Evolutionary conservation across 2,329 filamentous ascomycete genomes (phyloP), one percentile per base, ranked within the genome.

Genomic region (Fusarium chlamydosporum): DNA sequence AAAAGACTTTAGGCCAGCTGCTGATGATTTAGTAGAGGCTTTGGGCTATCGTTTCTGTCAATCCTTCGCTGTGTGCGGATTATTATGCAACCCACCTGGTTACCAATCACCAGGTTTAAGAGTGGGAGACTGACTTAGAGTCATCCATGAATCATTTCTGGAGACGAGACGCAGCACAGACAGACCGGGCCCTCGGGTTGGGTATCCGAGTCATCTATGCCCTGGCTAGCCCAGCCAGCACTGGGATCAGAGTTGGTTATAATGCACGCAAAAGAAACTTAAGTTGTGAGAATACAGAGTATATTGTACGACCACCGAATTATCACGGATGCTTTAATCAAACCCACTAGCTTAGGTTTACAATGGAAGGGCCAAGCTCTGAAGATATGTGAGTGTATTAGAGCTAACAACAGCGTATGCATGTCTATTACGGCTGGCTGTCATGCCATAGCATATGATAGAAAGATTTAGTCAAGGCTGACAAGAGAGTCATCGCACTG

Each of bases 151-250:
- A 50, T 50, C 34, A 50, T 50, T 52, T 55, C 52, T 40, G 46
- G 54, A 56, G 65, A 56, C 31, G 48, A 43, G 41, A 47, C 31
- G 41, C 47, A 53, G 61, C 66, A 67, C 53, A 60, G 60, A 58
- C 61, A 46, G 27, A 41, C 66, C 56, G 65, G 61, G 35, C 27
- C 48, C 43, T 48, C 56, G 66, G 66, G 46, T 26, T 55, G 31
- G 53, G 46, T 42, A 42, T 54, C 66, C 43, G 61, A 41, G 42
- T 37, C 46, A 52, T 65, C 35, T 59, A 23, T 59, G 48, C 37
- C 51, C 58, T 41, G 59, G 60, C 53, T 48, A 65, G 65, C 38
- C 35, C 40, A 42, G 20, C 29, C 52, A 45, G 37, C 20, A 34
- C 52, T 20, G 40, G 29, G 23, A 37, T 37, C n/a, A 34, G 23